A percentile compares a stretch with the other conserved stretches of the same genome.
These are phyloP conservation scores for Fusarium circinatum DNA, from an alignment of 2,329 filamentous ascomycete species.

Conservation along the genomic window DNA sequence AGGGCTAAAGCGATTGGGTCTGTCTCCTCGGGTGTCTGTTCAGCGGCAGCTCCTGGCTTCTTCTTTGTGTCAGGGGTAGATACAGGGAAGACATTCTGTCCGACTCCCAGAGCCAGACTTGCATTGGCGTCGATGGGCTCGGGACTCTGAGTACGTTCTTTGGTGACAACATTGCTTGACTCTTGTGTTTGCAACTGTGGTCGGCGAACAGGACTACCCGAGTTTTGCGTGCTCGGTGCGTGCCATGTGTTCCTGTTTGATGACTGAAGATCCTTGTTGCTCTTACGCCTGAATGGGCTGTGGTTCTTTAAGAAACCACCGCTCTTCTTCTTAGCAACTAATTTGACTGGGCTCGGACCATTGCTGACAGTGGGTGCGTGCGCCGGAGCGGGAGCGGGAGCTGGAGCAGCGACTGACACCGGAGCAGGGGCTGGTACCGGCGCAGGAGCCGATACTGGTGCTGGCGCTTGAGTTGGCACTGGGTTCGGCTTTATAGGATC, in stretches of 20 bases:
- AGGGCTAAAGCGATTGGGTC: conserved; percentile 94
- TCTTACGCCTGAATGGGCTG: conserved; percentile 92
- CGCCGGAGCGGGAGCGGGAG: not conserved
- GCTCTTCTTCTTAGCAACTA: conserved; percentile 76
- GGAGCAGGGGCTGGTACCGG: not conserved
- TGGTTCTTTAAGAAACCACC: conserved; percentile 93
- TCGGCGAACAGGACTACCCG: conserved; percentile 49
- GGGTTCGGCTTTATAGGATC: conserved; percentile 45
- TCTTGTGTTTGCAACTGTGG: conserved; percentile 54
- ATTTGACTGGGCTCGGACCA: conserved; percentile 66
- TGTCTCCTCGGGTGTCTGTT: conserved; percentile 65
- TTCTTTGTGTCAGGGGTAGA: conserved; percentile 75
- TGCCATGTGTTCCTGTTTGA: conserved; percentile 71
- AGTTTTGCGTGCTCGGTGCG: conserved; percentile 46
- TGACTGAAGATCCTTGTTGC: conserved; percentile 74
- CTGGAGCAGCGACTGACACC: not conserved
- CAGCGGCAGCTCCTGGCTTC: conserved; percentile 41
- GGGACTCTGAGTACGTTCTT: conserved; percentile 69
- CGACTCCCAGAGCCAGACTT: conserved; percentile 91
- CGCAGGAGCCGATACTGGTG: not conserved
- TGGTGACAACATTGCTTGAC: conserved; percentile 49
- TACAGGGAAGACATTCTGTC: conserved; percentile 95
- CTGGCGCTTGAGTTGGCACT: not conserved
- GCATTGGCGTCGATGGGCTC: conserved; percentile 92
- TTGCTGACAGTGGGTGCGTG: not conserved